These are phyloP conservation scores for Echites panduratus DNA, from an alignment of 257 asterid species.

Conservation along the genomic window DNA sequence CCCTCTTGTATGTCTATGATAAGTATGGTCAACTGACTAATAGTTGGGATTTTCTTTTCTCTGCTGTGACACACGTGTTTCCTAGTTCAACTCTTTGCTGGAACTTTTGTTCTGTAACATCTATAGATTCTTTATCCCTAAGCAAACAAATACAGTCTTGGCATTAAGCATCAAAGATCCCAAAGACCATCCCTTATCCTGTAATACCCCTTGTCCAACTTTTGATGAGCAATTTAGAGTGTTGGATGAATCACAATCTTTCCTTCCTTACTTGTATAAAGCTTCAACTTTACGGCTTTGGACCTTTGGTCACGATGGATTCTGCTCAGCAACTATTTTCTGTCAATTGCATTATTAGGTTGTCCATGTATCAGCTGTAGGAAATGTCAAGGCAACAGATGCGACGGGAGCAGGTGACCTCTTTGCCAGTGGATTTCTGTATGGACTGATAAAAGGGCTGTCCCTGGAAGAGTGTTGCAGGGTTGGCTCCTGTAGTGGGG, in stretches of 20 bases:
- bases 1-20: not conserved
- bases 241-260: too few species aligned
- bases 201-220: not conserved
- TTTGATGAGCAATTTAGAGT: not conserved
- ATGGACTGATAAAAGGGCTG: constrained; percentile 75
- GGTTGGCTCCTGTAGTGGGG: constrained; percentile 91
- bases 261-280: not conserved
- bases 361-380: constrained; percentile 74
- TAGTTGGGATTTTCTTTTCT: not conserved
- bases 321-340: not conserved
- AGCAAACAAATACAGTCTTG: not conserved
- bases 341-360: constrained; percentile 31
- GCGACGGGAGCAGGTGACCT: constrained; percentile 99
- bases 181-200: not conserved
- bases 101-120: not conserved
- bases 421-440: constrained; percentile 87
- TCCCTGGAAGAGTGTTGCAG: constrained; percentile 82
- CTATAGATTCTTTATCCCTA: not conserved
- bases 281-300: too few species aligned
- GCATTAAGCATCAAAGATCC: not conserved
- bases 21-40: not conserved
- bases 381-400: constrained; percentile 66
- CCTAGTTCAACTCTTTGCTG: not conserved
- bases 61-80: not conserved
- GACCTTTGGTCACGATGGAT: not conserved